Percentiles rank a stretch among this genome's conserved stretches.
phyloP scores from a whole-genome alignment of 2,329 filamentous ascomycete genomes.

The Calonectria pseudoreteaudii region DNA sequence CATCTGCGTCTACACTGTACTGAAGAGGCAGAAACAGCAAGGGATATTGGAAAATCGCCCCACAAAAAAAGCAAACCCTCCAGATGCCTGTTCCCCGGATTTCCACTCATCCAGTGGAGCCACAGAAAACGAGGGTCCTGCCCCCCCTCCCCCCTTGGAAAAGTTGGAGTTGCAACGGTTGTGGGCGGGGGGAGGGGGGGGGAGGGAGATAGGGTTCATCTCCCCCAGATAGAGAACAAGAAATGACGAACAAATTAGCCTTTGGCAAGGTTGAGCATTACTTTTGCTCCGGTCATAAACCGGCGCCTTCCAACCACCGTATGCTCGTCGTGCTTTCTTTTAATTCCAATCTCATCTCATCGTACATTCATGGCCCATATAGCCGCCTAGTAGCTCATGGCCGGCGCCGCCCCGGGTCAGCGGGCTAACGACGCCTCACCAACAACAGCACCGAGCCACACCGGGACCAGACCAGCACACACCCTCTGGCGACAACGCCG shows the following conservation, averaged over 20 bases:
- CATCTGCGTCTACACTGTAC: background rate
- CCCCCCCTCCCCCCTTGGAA: background rate
- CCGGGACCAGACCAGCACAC: background rate
- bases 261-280: background rate
- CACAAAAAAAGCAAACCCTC: constrained; percentile 3
- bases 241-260: background rate
- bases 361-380: background rate
- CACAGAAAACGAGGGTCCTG: background rate
- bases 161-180: background rate
- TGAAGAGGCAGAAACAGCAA: background rate
- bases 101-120: background rate
- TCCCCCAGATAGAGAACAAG: background rate
- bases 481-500: background rate
- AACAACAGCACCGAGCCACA: background rate
- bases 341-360: background rate
- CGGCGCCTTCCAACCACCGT: background rate
- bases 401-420: background rate
- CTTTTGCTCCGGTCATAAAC: background rate
- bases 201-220: background rate
- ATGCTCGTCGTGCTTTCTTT: background rate
- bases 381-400: background rate
- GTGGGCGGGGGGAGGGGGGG: background rate
- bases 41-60: background rate
- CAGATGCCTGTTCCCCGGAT: background rate
- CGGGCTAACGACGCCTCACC: background rate